These are phyloP conservation scores for Ogataea pini DNA, from an alignment of 805 yeast genomes.

Conservation along the genomic window DNA sequence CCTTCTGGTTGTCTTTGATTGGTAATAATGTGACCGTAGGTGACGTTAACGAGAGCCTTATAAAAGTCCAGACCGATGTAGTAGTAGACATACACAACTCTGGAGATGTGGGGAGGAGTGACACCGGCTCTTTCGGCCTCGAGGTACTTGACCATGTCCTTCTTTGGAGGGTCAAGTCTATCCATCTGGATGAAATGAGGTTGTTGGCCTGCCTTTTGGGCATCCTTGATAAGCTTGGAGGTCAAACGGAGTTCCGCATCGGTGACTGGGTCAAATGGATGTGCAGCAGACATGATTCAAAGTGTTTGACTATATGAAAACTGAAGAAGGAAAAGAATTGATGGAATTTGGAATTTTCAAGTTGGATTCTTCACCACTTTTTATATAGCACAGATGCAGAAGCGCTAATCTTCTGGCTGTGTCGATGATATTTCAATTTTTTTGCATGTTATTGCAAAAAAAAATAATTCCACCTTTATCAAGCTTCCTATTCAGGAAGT, in stretches of 20 bases:
- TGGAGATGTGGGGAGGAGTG: conserved; percentile 58
- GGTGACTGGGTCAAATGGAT: conserved; percentile 61
- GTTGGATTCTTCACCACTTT: background rate
- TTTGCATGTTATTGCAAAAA: background rate
- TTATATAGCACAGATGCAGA: conserved; percentile 6
- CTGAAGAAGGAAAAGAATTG: too few relatives aligned
- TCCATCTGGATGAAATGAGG: conserved; percentile 70
- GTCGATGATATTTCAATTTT: background rate
- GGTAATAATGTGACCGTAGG: conserved; percentile 61
- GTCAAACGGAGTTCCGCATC: conserved; percentile 61
- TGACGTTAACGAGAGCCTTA: conserved; percentile 71
- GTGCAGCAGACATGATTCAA: conserved; percentile 30
- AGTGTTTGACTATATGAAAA: too few relatives aligned
- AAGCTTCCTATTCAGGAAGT: conserved; percentile 17
- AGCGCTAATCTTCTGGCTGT: background rate
- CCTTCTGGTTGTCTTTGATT: conserved; percentile 59
- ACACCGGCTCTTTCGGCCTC: conserved; percentile 63
- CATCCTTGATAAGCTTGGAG: conserved; percentile 60
- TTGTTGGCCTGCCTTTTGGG: conserved; percentile 49
- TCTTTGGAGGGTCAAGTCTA: conserved; percentile 77
- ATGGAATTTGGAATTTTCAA: too few relatives aligned
- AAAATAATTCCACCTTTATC: background rate
- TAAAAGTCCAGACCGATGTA: conserved; percentile 54
- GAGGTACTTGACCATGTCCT: conserved; percentile 63
- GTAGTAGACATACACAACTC: conserved; percentile 70